Evolutionary conservation across 805 yeast species (phyloP), one percentile per base, ranked within the genome.

Genomic region (Yamadazyma takamatsuzukensis): DNA sequence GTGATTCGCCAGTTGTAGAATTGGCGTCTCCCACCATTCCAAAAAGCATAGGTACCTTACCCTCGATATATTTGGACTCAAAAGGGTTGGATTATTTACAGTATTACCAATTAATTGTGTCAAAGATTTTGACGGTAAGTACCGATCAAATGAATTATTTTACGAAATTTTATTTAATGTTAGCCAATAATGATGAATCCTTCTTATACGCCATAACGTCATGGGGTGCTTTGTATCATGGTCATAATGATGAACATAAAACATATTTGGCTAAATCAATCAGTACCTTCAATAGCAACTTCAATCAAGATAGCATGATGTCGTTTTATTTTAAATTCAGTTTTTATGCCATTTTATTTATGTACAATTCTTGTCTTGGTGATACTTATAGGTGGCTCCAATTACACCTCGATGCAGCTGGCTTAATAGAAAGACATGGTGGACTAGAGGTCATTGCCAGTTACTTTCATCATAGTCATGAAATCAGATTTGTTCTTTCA

Each of bases 201-300:
- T 37, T 54, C 17, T 40, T 45, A 26, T 41, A 50, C 30, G 49
- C 51, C 2, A 16, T 56, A 13, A 48, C 58, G 1, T 49, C 59
- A 3, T 56, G 61, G 61, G 61, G 61, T 6, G 59, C 51, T 4
- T 27, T 45, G 4, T 41, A 43, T 35, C 22, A 35, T 27, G 49
- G 44, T 5, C 30, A 34, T 12, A 34, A 36, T n/a, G 34, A 28
- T n/a, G 36, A 33, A 3, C 40, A 34, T 4, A 27, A 29, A 15
- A 13, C 23, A 6, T 44, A 42, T 24, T 16, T 42, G n/a, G 28
- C 10, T 3, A 44, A 35, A 19, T 34, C 48, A 6, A 22, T 30
- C 2, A 13, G 19, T 1, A 25, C 24, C 5, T 33, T 41, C 12
- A 34, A 35, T 13, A 26, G 37, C 17, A 26, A 31, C 15, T 27